Base-by-base conservation (phyloP, 345 rosid species). In the Carallia brachiata region DNA sequence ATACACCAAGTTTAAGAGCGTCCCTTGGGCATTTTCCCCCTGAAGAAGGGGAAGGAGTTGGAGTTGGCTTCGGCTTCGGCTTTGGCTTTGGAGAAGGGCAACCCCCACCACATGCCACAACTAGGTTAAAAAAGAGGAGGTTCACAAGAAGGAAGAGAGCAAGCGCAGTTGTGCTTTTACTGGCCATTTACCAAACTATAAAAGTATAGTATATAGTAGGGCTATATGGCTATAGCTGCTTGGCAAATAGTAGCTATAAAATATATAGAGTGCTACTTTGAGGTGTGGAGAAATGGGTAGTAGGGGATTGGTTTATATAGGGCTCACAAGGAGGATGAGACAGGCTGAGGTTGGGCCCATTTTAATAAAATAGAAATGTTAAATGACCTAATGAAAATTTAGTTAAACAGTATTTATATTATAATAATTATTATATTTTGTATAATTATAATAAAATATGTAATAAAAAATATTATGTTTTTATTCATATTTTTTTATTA, bases 131-230 rank as follows among this genome's bases (percentile, higher is more conserved):
- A 74, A 84, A 84, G 70, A 87, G 77, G 40, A 89, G 67, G 76
- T 87, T 89, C 62, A 85, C 61, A 34, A 77, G 71, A 53, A 89
- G 65, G 48, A 87, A 79, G 69, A 89, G 81, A 68, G 87, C 86
- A 61, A 82, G 62, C 15, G 85, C 55, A 39, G 80, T 64, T 8
- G 84, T 76, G 48, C 62, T 80, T 75, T 76, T 85, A 58, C 84
- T 71, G 70, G 77, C 88, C 95, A 89, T 79, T 69, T 68, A 44
- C 58, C 65, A 52, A 73, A 69, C 7, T 34, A 67, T 18, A 6
- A 36, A 19, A 3, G 6, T 8, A 27, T 9, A 18, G 36, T 3
- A 23, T 36, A 37, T 59, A 55, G 13, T 34, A 34, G 17, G 7
- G 23, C 53, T 72, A 59, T 36, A 36, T 48, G 23, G 44, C 9